These are phyloP conservation scores for Phytophthora niederhauseri DNA, from an alignment of 352 stramenopile genomes.

Conservation along the genomic window DNA sequence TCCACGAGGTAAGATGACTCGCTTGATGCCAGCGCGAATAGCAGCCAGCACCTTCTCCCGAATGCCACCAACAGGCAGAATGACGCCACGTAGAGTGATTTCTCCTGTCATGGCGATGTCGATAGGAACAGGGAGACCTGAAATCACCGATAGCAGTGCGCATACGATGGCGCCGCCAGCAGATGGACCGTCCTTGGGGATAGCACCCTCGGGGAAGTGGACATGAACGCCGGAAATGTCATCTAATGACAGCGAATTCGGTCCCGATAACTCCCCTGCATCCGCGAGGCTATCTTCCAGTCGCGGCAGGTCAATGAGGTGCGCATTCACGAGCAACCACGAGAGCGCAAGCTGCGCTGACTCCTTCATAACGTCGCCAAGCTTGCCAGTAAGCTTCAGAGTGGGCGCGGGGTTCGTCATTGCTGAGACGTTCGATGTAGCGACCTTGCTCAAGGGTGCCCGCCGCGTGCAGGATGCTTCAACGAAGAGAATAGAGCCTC, in stretches of 20 bases:
- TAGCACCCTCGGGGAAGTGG: slow-evolving; percentile 90
- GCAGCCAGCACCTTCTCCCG: slow-evolving; percentile 91
- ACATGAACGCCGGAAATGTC: slow-evolving; percentile 82
- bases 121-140: slow-evolving; percentile 61
- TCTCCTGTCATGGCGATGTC: slow-evolving; percentile 92
- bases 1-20: slow-evolving; percentile 73
- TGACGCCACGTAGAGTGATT: slow-evolving; percentile 86
- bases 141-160: slow-evolving; percentile 81
- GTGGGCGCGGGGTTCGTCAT: slow-evolving; percentile 36
- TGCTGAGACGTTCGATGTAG: slow-evolving; percentile 18
- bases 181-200: slow-evolving; percentile 90
- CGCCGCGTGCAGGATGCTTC: slow-evolving; percentile 78
- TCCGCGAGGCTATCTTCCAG: background rate
- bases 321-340: slow-evolving; percentile 75
- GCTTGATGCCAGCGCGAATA: slow-evolving; percentile 85
- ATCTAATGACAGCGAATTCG: slow-evolving; percentile 51
- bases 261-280: slow-evolving; percentile 22
- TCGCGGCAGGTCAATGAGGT: slow-evolving; percentile 55
- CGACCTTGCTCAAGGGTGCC: slow-evolving; percentile 21
- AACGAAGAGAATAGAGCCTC: slow-evolving; percentile 87
- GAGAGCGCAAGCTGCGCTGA: slow-evolving; percentile 85
- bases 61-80: slow-evolving; percentile 92
- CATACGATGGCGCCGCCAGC: slow-evolving; percentile 88
- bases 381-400: slow-evolving; percentile 73
- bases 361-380: slow-evolving; percentile 92